Percentiles rank a stretch among this genome's conserved stretches.
These are phyloP conservation scores for Sanguinoderma infundibulare DNA, from an alignment of 1,284 basidiomycete genomes.

Conservation along the genomic window DNA sequence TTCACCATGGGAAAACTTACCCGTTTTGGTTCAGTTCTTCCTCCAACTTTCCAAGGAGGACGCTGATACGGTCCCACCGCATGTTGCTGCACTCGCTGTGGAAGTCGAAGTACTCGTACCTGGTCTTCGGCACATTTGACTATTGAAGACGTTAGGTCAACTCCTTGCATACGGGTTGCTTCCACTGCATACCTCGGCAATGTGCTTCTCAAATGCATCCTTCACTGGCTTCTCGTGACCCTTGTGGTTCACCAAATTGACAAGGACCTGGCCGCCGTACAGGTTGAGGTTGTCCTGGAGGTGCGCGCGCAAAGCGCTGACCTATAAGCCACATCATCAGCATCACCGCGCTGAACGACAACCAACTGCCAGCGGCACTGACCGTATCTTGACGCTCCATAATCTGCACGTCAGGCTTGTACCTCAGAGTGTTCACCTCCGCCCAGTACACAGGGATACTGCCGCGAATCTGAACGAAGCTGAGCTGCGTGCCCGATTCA, in stretches of 20 bases:
- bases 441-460: constrained; percentile 97
- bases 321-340: constrained; percentile 45
- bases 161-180: no score
- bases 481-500: constrained; percentile 66
- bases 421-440: constrained; percentile 94
- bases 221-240: constrained; percentile 96
- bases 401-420: constrained; percentile 96
- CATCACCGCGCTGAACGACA: constrained; percentile 5
- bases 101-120: constrained; percentile 98
- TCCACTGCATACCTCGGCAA: constrained; percentile 59
- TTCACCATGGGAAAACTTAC: constrained; percentile 39
- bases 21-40: constrained; percentile 77
- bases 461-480: constrained; percentile 94
- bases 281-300: constrained; percentile 73
- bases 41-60: constrained; percentile 81
- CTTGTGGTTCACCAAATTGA: constrained; percentile 96
- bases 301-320: constrained; percentile 76
- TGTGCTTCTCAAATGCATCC: constrained; percentile 88
- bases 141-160: constrained; percentile 32
- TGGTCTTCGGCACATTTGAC: constrained; percentile 70
- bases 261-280: constrained; percentile 85
- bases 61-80: constrained; percentile 92
- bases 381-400: constrained; percentile 92
- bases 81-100: constrained; percentile 95
- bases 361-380: constrained; percentile 30